These are phyloP conservation scores for Ephemerocybe angulata DNA, from an alignment of 768 basidiomycete genomes.

Conservation along the genomic window DNA sequence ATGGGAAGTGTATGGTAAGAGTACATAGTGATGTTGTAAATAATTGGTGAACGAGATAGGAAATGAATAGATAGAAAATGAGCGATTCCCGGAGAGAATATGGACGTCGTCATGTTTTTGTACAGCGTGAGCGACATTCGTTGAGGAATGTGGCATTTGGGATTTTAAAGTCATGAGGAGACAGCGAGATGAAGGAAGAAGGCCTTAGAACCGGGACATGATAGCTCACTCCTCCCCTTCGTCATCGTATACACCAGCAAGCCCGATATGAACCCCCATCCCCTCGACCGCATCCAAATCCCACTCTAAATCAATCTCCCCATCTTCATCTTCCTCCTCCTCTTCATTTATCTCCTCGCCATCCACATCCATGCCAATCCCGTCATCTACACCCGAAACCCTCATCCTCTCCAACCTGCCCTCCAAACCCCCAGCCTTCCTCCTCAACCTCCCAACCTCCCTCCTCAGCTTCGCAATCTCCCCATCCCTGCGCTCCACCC, in stretches of 20 bases:
- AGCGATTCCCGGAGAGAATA: no score
- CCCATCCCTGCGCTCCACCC: constrained; percentile 75
- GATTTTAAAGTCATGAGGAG: no score
- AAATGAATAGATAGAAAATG: no score
- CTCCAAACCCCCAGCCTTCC: constrained; percentile 28
- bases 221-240: constrained; percentile 7
- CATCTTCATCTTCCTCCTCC: constrained; percentile 32
- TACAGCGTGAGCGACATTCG: no score
- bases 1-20: no score
- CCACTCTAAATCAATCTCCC: constrained; percentile 49
- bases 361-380: constrained; percentile 34
- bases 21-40: no score
- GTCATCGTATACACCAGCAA: constrained; percentile 6
- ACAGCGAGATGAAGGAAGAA: no score
- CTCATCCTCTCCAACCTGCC: constrained; percentile 17
- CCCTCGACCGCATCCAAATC: constrained; percentile 59
- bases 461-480: constrained; percentile 66
- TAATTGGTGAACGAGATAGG: no score
- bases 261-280: constrained; percentile 11
- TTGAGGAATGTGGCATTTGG: no score
- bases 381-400: neutral
- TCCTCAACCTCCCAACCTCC: constrained; percentile 62
- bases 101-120: no score
- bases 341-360: constrained; percentile 18
- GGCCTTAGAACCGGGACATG: no score